These are phyloP conservation scores for Rosellinia necatrix DNA, from an alignment of 2,329 filamentous ascomycete genomes.

Conservation along the genomic window DNA sequence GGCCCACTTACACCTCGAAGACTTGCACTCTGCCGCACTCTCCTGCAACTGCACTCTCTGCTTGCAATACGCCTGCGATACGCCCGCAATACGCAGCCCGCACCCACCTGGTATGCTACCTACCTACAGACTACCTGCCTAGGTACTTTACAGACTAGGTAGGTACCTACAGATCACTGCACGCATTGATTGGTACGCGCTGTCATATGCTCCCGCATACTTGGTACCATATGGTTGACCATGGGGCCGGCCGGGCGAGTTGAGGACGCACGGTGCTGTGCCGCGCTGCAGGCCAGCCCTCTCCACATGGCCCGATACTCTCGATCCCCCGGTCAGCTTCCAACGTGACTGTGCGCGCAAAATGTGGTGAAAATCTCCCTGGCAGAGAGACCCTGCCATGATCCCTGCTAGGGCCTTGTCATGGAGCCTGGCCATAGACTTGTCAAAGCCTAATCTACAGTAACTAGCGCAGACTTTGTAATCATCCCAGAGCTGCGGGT, in stretches of 20 bases:
- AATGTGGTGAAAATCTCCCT: too few relatives aligned
- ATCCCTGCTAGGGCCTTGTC: conserved; percentile 13
- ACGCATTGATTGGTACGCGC: too few relatives aligned
- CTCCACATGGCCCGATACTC: background rate
- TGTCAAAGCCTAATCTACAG: background rate
- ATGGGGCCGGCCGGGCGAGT: too few relatives aligned
- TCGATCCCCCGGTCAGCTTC: background rate
- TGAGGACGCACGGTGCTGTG: background rate
- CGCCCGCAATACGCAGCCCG: conserved; percentile 7
- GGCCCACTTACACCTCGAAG: too few relatives aligned
- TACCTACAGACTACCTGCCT: too few relatives aligned
- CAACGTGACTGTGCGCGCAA: background rate
- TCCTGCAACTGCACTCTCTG: too few relatives aligned
- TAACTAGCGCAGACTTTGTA: conserved; percentile 3
- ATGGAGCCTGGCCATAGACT: background rate
- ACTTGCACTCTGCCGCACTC: too few relatives aligned
- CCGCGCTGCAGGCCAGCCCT: background rate
- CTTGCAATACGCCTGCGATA: too few relatives aligned
- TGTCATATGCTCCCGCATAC: background rate
- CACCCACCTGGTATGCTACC: background rate
- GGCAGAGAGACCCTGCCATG: too few relatives aligned
- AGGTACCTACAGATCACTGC: too few relatives aligned
- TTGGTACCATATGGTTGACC: too few relatives aligned
- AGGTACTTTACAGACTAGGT: too few relatives aligned
- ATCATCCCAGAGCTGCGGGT: conserved; percentile 18